phyloP scores from a whole-genome alignment of 805 yeast genomes.

The Pachysolen tannophilus region DNA sequence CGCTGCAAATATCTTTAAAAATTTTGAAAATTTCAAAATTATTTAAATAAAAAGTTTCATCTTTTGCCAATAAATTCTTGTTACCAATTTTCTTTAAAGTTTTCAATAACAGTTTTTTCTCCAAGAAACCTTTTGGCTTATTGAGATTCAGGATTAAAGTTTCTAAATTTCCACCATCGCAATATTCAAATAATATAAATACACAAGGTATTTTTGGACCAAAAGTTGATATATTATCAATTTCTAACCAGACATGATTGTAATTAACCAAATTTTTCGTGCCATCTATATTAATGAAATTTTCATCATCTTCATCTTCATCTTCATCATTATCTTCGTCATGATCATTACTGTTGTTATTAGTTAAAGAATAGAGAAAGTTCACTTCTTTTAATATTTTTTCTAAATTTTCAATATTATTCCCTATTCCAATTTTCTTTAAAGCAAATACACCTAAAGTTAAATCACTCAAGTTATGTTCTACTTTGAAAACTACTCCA shows the following conservation, averaged over 20 bases:
- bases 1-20: conserved; percentile 59
- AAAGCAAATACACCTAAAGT: conserved; percentile 76
- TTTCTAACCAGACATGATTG: conserved; percentile 89
- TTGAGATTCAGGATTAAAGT: conserved; percentile 39
- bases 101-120: conserved; percentile 26
- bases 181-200: conserved; percentile 77
- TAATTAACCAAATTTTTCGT: conserved; percentile 64
- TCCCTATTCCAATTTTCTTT: conserved; percentile 79
- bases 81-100: conserved; percentile 11
- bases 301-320: conserved; percentile 1
- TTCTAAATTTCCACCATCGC: conserved; percentile 84
- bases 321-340: conserved; percentile 3
- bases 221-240: conserved; percentile 42
- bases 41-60: conserved; percentile 24
- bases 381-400: conserved; percentile 74
- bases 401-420: conserved; percentile 58
- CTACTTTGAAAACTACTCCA: conserved; percentile 79
- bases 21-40: conserved; percentile 60
- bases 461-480: conserved; percentile 65
- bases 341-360: conserved; percentile 10
- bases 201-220: conserved; percentile 55
- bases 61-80: conserved; percentile 8
- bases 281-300: conserved; percentile 13
- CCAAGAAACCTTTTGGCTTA: conserved; percentile 26
- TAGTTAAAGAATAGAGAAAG: conserved; percentile 48